Conservation (phyloP, 768 basidiomycete genomes). For the Lentinula guzmanii region DNA sequence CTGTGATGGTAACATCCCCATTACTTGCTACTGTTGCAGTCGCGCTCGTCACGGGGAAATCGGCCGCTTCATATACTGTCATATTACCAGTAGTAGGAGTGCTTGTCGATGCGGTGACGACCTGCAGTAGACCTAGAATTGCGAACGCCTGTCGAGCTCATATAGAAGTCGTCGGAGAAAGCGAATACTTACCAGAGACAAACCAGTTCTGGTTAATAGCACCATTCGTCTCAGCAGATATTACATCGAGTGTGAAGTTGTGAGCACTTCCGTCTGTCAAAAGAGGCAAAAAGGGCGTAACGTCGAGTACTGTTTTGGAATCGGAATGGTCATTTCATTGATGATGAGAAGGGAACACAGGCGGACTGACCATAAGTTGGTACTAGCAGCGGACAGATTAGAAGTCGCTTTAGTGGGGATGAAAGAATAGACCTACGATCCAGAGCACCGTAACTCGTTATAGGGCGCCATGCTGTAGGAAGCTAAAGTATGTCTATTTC, state of each 20-base stretch:
- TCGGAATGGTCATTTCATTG: slow-evolving; percentile 22
- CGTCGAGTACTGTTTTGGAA: slow-evolving; percentile 50
- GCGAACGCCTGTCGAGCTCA: neutral
- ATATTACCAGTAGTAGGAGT: slow-evolving; percentile 65
- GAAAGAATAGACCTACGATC: neutral
- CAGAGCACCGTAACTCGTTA: slow-evolving; percentile 4
- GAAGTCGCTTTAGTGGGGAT: too few species aligned
- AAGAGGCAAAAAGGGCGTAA: slow-evolving; percentile 71
- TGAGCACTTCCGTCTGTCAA: slow-evolving; percentile 67
- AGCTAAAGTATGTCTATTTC: neutral
- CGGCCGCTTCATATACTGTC: slow-evolving; percentile 47
- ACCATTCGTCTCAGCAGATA: slow-evolving; percentile 59
- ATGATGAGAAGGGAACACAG: neutral
- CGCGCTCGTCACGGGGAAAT: slow-evolving; percentile 47
- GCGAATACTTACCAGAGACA: slow-evolving; percentile 44
- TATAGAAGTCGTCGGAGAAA: neutral
- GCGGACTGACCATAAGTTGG: neutral
- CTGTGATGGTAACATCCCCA: slow-evolving; percentile 55
- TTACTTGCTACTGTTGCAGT: slow-evolving; percentile 35
- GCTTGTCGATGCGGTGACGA: slow-evolving; percentile 57
- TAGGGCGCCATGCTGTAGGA: slow-evolving; percentile 5
- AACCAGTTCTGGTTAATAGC: slow-evolving; percentile 75
- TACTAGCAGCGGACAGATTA: neutral
- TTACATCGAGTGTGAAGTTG: slow-evolving; percentile 66
- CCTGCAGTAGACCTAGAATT: slow-evolving; percentile 43